Evolutionary conservation across 2,329 filamentous ascomycete genomes (phyloP), one percentile per base, ranked within the genome.

Genomic region (Aspergillus ruber): DNA sequence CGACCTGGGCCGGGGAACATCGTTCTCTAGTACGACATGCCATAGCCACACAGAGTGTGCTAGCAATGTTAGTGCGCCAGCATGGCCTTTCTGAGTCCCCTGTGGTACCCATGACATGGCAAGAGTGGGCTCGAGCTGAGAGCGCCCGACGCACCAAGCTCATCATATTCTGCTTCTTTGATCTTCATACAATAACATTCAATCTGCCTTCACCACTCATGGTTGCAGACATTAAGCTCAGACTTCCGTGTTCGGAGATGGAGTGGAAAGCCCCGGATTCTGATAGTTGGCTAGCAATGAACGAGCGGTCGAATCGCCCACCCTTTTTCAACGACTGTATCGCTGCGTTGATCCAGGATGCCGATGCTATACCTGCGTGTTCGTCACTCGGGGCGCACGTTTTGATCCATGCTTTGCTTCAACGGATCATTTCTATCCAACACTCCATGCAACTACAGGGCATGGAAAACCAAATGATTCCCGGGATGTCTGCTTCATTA

Each of bases 141-240:
- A 49, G 48, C 6, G 50, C 39, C n/a, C 56, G 58, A 44, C 52
- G 61, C n/a, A 63, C 60, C n/a, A 56, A 59, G 29, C 51, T 59
- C 17, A 52, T 61, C 17, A 50, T 58, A 8, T 63, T 59, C 38
- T 56, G 52, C 42, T 58, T 63, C 38, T 59, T 62, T 44, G 62
- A 60, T 36, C 48, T 64, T 8, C 62, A 62, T 17, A 55, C 48
- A 13, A 59, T 63, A 42, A 51, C 56, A 9, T 64, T 55, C 43
- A 56, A 64, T 41, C 50, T 61, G 20, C 59, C 62, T 1, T 54
- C 62, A 4, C 43, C 56, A 3, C 57, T 64, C 2, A 47, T 61
- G 6, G 56, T 46, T 10, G 50, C 50, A 1, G 62, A 64, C 42
- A 35, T 63, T 8, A 47, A 59, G 10, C 25, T 62, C 4, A 48